A percentile compares a stretch with the other conserved stretches of the same genome.
phyloP scores from a whole-genome alignment of 2,329 filamentous ascomycete species.

The Sporothrix globosa region DNA sequence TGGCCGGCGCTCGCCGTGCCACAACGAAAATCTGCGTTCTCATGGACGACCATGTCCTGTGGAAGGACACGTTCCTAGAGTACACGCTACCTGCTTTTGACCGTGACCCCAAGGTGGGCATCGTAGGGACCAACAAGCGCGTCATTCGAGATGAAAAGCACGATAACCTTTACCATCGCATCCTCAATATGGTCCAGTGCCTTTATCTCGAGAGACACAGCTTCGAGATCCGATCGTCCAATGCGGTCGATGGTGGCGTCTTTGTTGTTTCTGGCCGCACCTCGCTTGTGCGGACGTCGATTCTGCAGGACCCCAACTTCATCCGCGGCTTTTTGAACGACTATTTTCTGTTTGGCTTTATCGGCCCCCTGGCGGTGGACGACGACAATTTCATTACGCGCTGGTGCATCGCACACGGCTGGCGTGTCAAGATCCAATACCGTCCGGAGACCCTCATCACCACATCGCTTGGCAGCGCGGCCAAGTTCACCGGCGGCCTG shows the following conservation, averaged over 20 bases:
- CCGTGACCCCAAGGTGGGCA: conserved; percentile 52
- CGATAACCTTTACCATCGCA: conserved; percentile 40
- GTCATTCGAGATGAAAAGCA: conserved; percentile 47
- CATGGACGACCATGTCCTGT: conserved; percentile 59
- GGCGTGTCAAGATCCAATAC: conserved; percentile 59
- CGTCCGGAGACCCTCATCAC: conserved; percentile 52
- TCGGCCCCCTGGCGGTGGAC: conserved; percentile 55
- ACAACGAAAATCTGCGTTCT: conserved; percentile 50
- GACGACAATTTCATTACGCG: conserved; percentile 67
- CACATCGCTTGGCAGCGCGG: conserved; percentile 54
- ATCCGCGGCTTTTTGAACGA: conserved; percentile 53
- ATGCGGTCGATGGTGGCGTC: conserved; percentile 60
- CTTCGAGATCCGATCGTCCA: conserved; percentile 61
- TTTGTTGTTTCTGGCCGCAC: conserved; percentile 63
- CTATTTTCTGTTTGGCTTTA: conserved; percentile 50
- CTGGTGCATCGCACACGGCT: conserved; percentile 54
- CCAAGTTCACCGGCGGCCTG: conserved; percentile 57
- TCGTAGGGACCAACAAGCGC: conserved; percentile 61
- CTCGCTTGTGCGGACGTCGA: conserved; percentile 53
- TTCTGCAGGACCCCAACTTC: conserved; percentile 53
- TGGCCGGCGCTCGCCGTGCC: conserved; percentile 45
- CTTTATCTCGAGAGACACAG: conserved; percentile 65
- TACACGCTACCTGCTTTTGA: conserved; percentile 50
- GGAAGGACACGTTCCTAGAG: conserved; percentile 49
- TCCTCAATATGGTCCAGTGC: conserved; percentile 61